A percentile compares a stretch with the other conserved stretches of the same genome.
Evolutionary conservation across 1,139 yeast species (phyloP).

Genomic region (Hanseniaspora uvarum): DNA sequence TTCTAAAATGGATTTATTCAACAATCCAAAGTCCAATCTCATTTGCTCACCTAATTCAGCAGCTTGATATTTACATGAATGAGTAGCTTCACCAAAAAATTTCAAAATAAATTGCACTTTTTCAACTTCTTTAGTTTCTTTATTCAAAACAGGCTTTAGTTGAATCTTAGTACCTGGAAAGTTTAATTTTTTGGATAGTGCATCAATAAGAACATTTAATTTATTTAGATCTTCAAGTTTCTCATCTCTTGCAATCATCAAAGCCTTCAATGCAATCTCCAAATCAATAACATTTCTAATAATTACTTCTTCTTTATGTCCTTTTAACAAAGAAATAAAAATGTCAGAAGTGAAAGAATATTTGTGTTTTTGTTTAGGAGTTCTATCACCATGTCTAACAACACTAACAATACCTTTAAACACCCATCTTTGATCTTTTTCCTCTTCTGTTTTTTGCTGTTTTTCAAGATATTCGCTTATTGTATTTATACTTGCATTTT

Average conservation of each 20-base stretch:
- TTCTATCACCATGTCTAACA: conserved; percentile 94
- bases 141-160: conserved; percentile 72
- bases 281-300: conserved; percentile 82
- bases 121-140: conserved; percentile 60
- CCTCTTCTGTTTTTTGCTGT: conserved; percentile 36
- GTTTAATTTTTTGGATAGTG: conserved; percentile 76
- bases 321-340: conserved; percentile 78
- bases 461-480: conserved; percentile 18
- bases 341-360: conserved; percentile 84
- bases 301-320: conserved; percentile 91
- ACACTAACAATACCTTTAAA: conserved; percentile 88
- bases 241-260: conserved; percentile 67
- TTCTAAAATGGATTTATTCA: conserved; percentile 67
- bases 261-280: conserved; percentile 74
- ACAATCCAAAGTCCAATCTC: conserved; percentile 78
- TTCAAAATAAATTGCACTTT: conserved; percentile 91
- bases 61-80: conserved; percentile 91
- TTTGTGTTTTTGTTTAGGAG: conserved; percentile 97
- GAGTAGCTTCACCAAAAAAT: conserved; percentile 99
- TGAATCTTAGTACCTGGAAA: conserved; percentile 97
- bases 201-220: conserved; percentile 62
- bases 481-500: conserved; percentile 24
- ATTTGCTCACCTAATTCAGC: conserved; percentile 90
- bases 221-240: conserved; percentile 72
- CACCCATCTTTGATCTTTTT: conserved; percentile 91